These are phyloP conservation scores for Nothomitra cinnamomea DNA, from an alignment of 2,329 filamentous ascomycete genomes.

Conservation along the genomic window DNA sequence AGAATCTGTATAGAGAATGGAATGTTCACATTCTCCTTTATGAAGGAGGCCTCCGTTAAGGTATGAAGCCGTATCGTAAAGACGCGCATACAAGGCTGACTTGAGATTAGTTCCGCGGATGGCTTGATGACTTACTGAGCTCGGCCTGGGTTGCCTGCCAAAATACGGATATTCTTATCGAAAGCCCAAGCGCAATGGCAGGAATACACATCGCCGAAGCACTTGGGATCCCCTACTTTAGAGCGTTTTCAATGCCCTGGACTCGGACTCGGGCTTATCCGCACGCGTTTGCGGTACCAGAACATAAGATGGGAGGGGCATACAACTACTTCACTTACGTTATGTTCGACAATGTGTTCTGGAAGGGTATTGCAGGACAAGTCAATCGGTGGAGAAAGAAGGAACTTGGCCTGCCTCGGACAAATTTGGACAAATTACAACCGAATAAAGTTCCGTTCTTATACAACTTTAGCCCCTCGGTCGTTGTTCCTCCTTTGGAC, in stretches of 20 bases:
- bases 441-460: constrained; percentile 95
- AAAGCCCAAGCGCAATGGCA: constrained; percentile 91
- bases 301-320: constrained; percentile 82
- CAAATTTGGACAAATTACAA: constrained; percentile 78
- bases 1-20: constrained; percentile 90
- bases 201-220: constrained; percentile 96
- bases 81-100: not conserved
- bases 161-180: constrained; percentile 76
- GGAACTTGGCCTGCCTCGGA: constrained; percentile 60
- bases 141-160: constrained; percentile 75
- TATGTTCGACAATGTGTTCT: constrained; percentile 93
- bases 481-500: constrained; percentile 86
- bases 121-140: constrained; percentile 75
- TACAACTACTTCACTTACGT: constrained; percentile 95
- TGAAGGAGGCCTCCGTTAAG: constrained; percentile 69
- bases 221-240: constrained; percentile 83
- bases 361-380: constrained; percentile 81
- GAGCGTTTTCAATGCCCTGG: constrained; percentile 98
- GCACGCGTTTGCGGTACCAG: constrained; percentile 85
- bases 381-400: constrained; percentile 86
- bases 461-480: constrained; percentile 89
- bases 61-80: constrained; percentile 5
- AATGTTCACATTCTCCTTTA: constrained; percentile 86
- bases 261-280: constrained; percentile 89
- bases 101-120: constrained; percentile 51